These are phyloP conservation scores for Phytopythium delawarense DNA, from an alignment of 352 stramenopile genomes.

Conservation along the genomic window DNA sequence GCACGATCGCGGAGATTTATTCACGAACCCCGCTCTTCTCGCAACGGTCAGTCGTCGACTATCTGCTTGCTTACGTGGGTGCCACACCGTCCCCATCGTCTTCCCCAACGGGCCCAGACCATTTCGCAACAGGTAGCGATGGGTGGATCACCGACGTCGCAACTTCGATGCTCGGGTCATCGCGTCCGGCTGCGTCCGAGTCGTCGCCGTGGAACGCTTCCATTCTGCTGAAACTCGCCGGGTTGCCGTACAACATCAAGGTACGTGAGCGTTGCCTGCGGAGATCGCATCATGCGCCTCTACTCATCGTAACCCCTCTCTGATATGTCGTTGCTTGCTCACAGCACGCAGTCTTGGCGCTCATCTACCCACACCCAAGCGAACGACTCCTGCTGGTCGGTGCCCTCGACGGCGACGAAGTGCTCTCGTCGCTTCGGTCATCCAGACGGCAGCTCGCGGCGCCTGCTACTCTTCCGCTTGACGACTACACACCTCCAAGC, in stretches of 20 bases:
- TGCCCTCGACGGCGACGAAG: conserved; percentile 31
- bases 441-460: background rate
- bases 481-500: conserved; percentile 17
- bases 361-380: conserved; percentile 43
- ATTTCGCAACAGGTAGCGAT: background rate
- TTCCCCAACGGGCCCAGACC: background rate
- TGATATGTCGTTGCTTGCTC: background rate
- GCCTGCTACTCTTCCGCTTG: background rate
- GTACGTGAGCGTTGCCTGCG: conserved; percentile 6
- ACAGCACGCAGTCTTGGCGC: conserved; percentile 33
- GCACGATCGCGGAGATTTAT: conserved; percentile 70
- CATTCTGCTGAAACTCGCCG: conserved; percentile 19
- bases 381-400: conserved; percentile 26
- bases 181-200: background rate
- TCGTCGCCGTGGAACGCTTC: conserved; percentile 23
- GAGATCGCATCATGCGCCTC: background rate
- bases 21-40: conserved; percentile 56
- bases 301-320: background rate
- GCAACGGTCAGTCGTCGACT: conserved; percentile 33
- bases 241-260: conserved; percentile 51
- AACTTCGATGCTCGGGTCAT: conserved; percentile 5
- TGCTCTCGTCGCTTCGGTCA: conserved; percentile 9
- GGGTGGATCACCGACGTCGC: conserved; percentile 26
- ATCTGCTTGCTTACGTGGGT: conserved; percentile 18
- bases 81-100: too few species aligned